A percentile compares a stretch with the other conserved stretches of the same genome.
Conservation (phyloP, 257 asterid species). For the Cordia subcordata region DNA sequence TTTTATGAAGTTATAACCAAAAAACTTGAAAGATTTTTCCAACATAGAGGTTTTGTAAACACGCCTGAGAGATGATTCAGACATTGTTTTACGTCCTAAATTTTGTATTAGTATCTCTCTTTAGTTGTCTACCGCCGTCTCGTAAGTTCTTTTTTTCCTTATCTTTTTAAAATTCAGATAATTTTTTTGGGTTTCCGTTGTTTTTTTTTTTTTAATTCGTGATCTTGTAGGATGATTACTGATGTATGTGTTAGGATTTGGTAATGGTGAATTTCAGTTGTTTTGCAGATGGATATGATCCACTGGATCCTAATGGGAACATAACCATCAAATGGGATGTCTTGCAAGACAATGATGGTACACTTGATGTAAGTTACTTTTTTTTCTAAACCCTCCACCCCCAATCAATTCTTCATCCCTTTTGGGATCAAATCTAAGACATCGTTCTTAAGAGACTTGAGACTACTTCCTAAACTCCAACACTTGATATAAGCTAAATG, state of each 20-base stretch:
- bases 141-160: slow-evolving; percentile 38
- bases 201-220: not conserved
- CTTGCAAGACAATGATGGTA: slow-evolving; percentile 25
- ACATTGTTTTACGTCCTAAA: slow-evolving; percentile 21
- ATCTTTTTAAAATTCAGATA: not conserved
- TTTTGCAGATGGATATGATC: slow-evolving; percentile 78
- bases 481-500: too few relatives aligned
- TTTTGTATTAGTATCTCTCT: slow-evolving; percentile 16
- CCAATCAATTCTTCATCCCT: too few relatives aligned
- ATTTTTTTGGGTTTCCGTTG: too few relatives aligned
- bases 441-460: not conserved
- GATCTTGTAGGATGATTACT: not conserved
- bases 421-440: too few relatives aligned
- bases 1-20: too few relatives aligned
- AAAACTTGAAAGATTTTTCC: too few relatives aligned
- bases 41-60: too few relatives aligned
- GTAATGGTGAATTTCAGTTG: slow-evolving; percentile 50
- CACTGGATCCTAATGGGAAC: slow-evolving; percentile 79
- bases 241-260: slow-evolving; percentile 3
- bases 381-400: too few relatives aligned
- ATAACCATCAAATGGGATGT: slow-evolving; percentile 77
- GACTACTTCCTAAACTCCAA: too few relatives aligned
- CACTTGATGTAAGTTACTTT: slow-evolving; percentile 40
- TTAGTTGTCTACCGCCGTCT: slow-evolving; percentile 25
- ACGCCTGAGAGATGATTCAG: too few relatives aligned